A percentile compares a stretch with the other conserved stretches of the same genome.
These are phyloP conservation scores for Tulasnella sp. DNA, from an alignment of 768 basidiomycete species.

Conservation along the genomic window DNA sequence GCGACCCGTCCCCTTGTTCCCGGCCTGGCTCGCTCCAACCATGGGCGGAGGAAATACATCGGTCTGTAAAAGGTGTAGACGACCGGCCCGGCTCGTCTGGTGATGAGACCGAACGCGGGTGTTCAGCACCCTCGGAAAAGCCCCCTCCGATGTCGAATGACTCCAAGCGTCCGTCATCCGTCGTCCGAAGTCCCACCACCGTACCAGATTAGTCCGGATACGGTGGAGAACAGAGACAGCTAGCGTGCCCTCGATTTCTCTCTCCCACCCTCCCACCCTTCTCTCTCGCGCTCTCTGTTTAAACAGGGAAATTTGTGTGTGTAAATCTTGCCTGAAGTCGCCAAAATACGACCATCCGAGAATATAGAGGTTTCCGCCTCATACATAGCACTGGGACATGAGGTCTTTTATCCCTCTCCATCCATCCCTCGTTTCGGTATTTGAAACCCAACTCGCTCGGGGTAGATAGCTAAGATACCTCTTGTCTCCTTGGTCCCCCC, in stretches of 20 bases:
- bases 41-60: neutral
- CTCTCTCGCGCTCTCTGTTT: no score
- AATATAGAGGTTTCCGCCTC: no score
- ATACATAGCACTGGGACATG: no score
- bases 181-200: neutral
- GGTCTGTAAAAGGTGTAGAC: neutral
- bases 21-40: neutral
- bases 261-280: no score
- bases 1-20: neutral
- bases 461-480: no score
- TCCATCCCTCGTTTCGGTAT: neutral
- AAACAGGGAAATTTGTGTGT: no score
- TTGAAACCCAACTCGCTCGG: neutral
- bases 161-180: neutral
- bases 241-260: neutral
- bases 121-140: neutral
- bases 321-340: no score
- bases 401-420: no score
- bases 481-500: no score
- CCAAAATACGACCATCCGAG: no score
- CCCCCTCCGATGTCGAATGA: neutral
- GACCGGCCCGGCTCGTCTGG: neutral
- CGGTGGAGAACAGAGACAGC: neutral
- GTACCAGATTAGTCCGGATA: neutral
- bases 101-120: neutral